A percentile compares a stretch with the other conserved stretches of the same genome.
Conservation (phyloP, 108 stramenopile genomes). For the Nitzschia inconspicua region DNA sequence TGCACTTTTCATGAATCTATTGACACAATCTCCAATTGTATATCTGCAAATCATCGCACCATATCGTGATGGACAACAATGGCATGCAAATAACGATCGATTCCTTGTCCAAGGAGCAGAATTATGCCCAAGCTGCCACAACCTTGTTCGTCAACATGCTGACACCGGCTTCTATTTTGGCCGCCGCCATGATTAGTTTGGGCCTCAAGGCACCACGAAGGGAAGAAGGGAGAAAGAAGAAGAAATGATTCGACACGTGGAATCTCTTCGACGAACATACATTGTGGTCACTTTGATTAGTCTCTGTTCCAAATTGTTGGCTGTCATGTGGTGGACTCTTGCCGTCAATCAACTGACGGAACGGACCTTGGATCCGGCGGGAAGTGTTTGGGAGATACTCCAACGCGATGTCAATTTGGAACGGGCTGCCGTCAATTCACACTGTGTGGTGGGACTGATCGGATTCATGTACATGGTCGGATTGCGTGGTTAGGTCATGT, state of each 20-base stretch:
- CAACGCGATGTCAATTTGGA: conserved; percentile 35
- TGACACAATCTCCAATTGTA: no score
- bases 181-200: conserved; percentile 20
- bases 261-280: conserved; percentile 1
- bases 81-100: no score
- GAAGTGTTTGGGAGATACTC: conserved; percentile 39
- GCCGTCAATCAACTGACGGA: conserved; percentile 38
- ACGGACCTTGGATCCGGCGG: conserved; percentile 7
- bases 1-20: no score
- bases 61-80: no score
- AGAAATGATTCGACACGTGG: neutral
- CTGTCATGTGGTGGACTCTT: conserved; percentile 32
- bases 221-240: neutral
- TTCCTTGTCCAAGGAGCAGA: no score
- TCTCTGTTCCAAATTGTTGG: conserved; percentile 17
- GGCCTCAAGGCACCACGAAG: neutral
- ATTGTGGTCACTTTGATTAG: conserved; percentile 16
- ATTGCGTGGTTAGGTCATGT: conserved; percentile 24
- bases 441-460: conserved; percentile 40
- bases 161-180: conserved; percentile 11
- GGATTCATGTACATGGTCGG: conserved; percentile 23
- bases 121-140: conserved; percentile 23
- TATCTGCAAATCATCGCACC: no score
- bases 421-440: conserved; percentile 41
- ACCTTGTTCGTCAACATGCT: conserved; percentile 28